Conservation (phyloP, 176 grass and related monocot species). For the Urochloa ruziziensis region DNA sequence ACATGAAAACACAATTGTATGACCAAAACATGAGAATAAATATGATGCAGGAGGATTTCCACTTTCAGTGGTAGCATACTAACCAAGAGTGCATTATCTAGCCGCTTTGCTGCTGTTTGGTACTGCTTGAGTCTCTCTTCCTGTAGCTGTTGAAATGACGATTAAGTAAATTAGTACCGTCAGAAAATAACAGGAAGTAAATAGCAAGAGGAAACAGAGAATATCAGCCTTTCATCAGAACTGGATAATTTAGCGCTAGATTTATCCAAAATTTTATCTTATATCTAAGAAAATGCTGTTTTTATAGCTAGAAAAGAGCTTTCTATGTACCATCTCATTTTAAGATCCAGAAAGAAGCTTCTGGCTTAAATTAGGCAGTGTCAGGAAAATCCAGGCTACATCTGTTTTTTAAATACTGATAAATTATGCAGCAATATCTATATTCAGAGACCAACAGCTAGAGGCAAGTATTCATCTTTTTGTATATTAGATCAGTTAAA, state of each 20-base stretch:
- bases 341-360: not conserved
- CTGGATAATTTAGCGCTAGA: not conserved
- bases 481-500: not conserved
- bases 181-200: not conserved
- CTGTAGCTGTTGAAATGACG: slow-evolving; percentile 40
- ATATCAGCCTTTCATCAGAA: not conserved
- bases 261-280: not conserved
- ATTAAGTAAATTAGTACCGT: slow-evolving; percentile 23
- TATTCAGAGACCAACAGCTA: not conserved
- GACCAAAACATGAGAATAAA: slow-evolving; percentile 10
- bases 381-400: not conserved
- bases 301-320: not conserved
- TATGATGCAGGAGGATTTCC: not conserved
- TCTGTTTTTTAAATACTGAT: not conserved
- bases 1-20: not conserved
- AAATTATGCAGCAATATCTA: not conserved
- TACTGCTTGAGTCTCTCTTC: slow-evolving; percentile 77
- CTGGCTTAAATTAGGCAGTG: not conserved
- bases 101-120: slow-evolving; percentile 70
- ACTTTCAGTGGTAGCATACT: slow-evolving; percentile 33
- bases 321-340: not conserved
- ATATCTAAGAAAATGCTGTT: not conserved
- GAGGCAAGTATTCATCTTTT: not conserved
- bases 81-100: slow-evolving; percentile 80
- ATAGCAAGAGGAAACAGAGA: not conserved